These are phyloP conservation scores for Trypanosoma congolense DNA, from an alignment of 208 protist genomes.

Conservation along the genomic window DNA sequence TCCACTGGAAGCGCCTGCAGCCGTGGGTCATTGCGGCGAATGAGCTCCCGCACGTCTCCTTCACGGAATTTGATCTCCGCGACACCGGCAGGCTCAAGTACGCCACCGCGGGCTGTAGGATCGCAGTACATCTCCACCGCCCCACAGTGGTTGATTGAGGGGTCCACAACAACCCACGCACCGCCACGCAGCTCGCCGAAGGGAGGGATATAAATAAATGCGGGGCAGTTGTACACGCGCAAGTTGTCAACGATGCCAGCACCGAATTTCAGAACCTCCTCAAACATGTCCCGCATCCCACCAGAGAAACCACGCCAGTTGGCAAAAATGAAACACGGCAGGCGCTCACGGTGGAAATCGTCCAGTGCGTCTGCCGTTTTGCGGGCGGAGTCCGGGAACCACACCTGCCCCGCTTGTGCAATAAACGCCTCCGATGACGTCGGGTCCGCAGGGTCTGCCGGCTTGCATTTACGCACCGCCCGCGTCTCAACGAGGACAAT, in stretches of 20 bases:
- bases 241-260: conserved; percentile 98
- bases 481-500: conserved; percentile 97
- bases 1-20: conserved; percentile 38
- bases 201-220: conserved; percentile 98
- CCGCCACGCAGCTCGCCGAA: conserved; percentile 95
- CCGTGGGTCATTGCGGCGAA: conserved; percentile 82
- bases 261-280: conserved; percentile 99
- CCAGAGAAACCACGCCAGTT: conserved; percentile 99
- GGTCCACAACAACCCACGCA: conserved; percentile 98
- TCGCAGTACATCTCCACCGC: conserved; percentile 98
- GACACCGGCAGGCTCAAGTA: conserved; percentile 95
- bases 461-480: conserved; percentile 88
- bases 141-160: conserved; percentile 93
- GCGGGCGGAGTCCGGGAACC: conserved; percentile 97
- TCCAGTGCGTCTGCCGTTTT: conserved; percentile 97
- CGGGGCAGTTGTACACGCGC: conserved; percentile 90
- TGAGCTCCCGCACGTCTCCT: conserved; percentile 84
- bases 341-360: conserved; percentile 96
- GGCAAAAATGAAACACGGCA: conserved; percentile 97
- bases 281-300: conserved; percentile 98
- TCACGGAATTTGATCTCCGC: conserved; percentile 96
- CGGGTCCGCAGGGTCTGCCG: conserved; percentile 94
- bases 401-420: conserved; percentile 91
- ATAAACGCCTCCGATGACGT: conserved; percentile 64
- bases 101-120: conserved; percentile 84